Evolutionary conservation across 1,284 basidiomycete genomes (phyloP).

Genomic region (Cryptococcus sp.): DNA sequence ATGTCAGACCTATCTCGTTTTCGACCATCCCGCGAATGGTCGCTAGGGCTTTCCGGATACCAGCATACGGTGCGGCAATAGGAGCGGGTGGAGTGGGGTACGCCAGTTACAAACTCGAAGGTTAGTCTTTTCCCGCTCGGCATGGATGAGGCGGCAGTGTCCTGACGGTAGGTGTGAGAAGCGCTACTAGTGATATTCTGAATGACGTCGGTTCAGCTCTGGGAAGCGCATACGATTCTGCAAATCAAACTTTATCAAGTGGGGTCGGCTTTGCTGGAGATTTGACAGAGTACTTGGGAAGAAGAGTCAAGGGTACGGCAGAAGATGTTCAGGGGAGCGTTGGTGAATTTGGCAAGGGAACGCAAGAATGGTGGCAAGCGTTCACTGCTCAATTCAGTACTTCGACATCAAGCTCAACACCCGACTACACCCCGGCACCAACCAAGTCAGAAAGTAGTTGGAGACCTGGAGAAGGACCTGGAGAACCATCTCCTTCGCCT

Average conservation of each 20-base stretch:
- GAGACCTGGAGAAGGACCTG: constrained; percentile 31
- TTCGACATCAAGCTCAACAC: constrained; percentile 6
- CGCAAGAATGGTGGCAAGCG: constrained; percentile 40
- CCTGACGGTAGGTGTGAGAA: constrained; percentile 36
- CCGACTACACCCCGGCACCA: constrained; percentile 6
- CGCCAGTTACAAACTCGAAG: constrained; percentile 90
- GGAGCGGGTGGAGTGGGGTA: constrained; percentile 87
- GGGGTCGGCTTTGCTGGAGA: background rate
- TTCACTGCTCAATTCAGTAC: constrained; percentile 27
- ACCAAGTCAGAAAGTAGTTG: constrained; percentile 11
- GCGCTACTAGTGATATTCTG: constrained; percentile 37
- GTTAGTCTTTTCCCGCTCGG: constrained; percentile 46
- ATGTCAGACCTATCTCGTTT: constrained; percentile 74
- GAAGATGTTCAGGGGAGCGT: constrained; percentile 23
- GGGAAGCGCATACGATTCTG: constrained; percentile 35
- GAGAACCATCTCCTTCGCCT: constrained; percentile 19
- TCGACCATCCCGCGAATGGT: constrained; percentile 76
- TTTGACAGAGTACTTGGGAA: background rate
- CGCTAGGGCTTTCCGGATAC: constrained; percentile 74
- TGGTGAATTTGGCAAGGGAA: constrained; percentile 29
- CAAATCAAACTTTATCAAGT: constrained; percentile 23
- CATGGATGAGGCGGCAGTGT: background rate
- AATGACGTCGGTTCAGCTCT: constrained; percentile 34
- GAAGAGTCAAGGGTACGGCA: background rate
- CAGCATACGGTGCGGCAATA: constrained; percentile 75